Percentiles rank a stretch among this genome's conserved stretches.
These are phyloP conservation scores for Fraxinus ornus DNA, from an alignment of 305 asterid species.

Conservation along the genomic window DNA sequence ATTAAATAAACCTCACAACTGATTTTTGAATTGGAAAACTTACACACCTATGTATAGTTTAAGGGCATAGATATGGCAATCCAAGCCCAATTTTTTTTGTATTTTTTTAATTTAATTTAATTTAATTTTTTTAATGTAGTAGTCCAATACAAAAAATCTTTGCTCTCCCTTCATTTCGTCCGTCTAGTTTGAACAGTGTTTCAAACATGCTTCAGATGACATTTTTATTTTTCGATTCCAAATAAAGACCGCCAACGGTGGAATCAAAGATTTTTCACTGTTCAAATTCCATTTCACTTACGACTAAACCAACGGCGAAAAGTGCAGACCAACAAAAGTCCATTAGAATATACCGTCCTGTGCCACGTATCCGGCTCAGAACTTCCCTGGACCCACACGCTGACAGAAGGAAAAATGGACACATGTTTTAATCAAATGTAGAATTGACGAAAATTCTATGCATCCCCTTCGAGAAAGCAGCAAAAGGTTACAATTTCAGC, in stretches of 20 bases:
- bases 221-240: neutral
- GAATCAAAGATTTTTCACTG: neutral
- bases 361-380: conserved; percentile 39
- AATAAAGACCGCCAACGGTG: neutral
- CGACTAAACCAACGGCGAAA: conserved; percentile 31
- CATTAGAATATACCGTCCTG: neutral
- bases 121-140: neutral
- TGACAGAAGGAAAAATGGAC: conserved; percentile 12
- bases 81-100: no score
- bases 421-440: neutral
- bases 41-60: no score
- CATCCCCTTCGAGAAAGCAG: conserved; percentile 34
- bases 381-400: conserved; percentile 21
- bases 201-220: neutral
- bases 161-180: no score
- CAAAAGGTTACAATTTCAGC: conserved; percentile 33
- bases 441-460: neutral
- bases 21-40: no score
- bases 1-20: no score
- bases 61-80: no score
- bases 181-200: neutral
- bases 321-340: conserved; percentile 29
- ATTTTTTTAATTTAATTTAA: no score
- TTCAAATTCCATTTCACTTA: conserved; percentile 26
- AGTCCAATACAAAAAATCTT: no score